Evolutionary conservation across 345 rosid species (phyloP), one percentile per base, ranked within the genome.

Genomic region (Gossypium turneri): DNA sequence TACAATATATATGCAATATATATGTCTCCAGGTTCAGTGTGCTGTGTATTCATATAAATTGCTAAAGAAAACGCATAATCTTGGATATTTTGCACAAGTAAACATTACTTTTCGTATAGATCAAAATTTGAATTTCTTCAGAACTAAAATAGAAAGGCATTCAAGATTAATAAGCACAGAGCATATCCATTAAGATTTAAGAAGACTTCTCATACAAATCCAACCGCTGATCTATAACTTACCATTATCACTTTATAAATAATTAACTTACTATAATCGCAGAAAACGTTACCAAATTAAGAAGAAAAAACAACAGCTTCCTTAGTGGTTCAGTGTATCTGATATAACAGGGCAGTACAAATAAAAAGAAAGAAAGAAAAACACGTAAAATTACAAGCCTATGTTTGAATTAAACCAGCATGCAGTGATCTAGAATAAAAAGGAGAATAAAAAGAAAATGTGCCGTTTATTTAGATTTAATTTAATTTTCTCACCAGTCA

Each of bases 401-500:
- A 65, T 22, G 51, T 43, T 44, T 65, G 70, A 20, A 65, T 19
- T 44, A 65, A 65, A 44, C 29, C 2, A 3, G 29, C 29, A 43
- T 20, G 11, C 34, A 67, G 34, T 34, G 19, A 62, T 34, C 17
- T 8, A 41, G 4, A 16, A 43, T 29, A 15, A 17, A 29, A 9
- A 38, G 13, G 25, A 19, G 20, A 47, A 47, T 47, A 9, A 22
- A 58, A 24, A 12, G 8, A 24, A 12, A 59, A 25, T 1, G 64
- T 12, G 9, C 70, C 10, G 19, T 34, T 47, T 15, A 24, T 13
- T 24, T 16, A 24, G 20, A 68, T 47, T 67, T 25, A 6, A 69
- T 3, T 25, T 25, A 4, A 50, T 68, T 51, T 70, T 70, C 74
- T 53, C 62, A 70, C 17, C n/a, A 55, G 15, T 29, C 74, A 70